These are phyloP conservation scores for Arthrobotrys conoides DNA, from an alignment of 2,329 filamentous ascomycete genomes.

Conservation along the genomic window DNA sequence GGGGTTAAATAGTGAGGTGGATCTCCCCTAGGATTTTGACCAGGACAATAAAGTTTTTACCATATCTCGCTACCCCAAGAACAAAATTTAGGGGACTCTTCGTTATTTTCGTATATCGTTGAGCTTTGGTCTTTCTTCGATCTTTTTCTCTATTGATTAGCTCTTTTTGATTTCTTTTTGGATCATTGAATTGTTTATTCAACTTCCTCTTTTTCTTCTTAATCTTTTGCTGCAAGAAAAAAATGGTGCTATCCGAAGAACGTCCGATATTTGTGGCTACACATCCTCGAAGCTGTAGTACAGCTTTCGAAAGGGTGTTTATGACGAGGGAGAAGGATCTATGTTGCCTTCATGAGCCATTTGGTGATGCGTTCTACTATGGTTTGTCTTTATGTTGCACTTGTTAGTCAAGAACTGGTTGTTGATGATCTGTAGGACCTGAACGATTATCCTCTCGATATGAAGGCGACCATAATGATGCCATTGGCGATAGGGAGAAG, in stretches of 20 bases:
- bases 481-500: constrained; percentile 69
- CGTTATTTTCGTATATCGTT: neutral
- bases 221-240: too few species aligned
- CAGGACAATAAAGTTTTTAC: neutral
- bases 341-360: constrained; percentile 91
- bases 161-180: neutral
- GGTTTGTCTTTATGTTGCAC: constrained; percentile 68
- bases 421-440: constrained; percentile 68
- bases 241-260: constrained; percentile 64
- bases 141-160: neutral
- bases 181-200: neutral
- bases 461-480: constrained; percentile 73
- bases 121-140: neutral
- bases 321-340: constrained; percentile 91
- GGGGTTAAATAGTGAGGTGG: constrained; percentile 8
- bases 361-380: constrained; percentile 96
- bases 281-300: constrained; percentile 94
- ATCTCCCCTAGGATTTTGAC: neutral
- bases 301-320: constrained; percentile 97
- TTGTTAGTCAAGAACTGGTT: neutral
- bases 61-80: neutral
- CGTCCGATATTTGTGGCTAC: constrained; percentile 88
- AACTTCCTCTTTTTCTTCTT: neutral
- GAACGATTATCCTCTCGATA: constrained; percentile 87
- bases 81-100: neutral